A percentile compares a stretch with the other conserved stretches of the same genome.
phyloP scores from a whole-genome alignment of 805 yeast species.

The Myxozyma monticola region DNA sequence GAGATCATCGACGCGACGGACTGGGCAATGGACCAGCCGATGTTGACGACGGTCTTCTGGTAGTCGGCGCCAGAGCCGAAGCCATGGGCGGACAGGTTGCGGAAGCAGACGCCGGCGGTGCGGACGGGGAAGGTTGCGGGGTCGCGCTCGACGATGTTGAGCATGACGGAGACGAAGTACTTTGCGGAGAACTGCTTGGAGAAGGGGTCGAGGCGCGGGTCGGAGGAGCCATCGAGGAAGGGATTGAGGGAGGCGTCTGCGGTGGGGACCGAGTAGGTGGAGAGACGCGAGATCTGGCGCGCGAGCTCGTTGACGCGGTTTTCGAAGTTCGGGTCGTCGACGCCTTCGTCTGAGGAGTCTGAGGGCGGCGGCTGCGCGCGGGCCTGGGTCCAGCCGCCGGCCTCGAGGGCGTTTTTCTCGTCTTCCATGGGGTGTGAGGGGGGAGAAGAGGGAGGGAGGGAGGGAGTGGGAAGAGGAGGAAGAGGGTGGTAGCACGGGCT shows the following conservation, averaged over 20 bases:
- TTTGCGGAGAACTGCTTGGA: slow-evolving; percentile 55
- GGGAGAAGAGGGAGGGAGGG: neutral
- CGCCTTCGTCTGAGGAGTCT: neutral
- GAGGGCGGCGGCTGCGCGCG: neutral
- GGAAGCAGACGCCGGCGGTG: slow-evolving; percentile 62
- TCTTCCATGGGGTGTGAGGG: neutral
- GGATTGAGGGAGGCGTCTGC: slow-evolving; percentile 14
- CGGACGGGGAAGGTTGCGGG: slow-evolving; percentile 60
- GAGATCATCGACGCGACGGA: slow-evolving; percentile 37
- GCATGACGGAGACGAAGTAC: slow-evolving; percentile 65
- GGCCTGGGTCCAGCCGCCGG: slow-evolving; percentile 9
- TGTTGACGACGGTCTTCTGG: slow-evolving; percentile 59
- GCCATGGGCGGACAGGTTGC: slow-evolving; percentile 63
- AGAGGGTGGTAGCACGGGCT: too few species aligned
- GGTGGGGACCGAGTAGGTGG: neutral
- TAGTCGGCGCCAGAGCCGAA: slow-evolving; percentile 64
- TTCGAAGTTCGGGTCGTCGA: slow-evolving; percentile 17
- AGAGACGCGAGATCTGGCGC: slow-evolving; percentile 29
- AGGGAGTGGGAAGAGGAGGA: neutral
- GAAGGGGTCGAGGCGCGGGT: slow-evolving; percentile 58
- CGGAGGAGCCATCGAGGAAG: slow-evolving; percentile 33
- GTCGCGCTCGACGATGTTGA: slow-evolving; percentile 52
- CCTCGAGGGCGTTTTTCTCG: slow-evolving; percentile 2
- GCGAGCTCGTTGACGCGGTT: slow-evolving; percentile 24
- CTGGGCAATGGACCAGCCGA: slow-evolving; percentile 36